Evolutionary conservation across 1,284 basidiomycete genomes (phyloP), one percentile per base, ranked within the genome.

Genomic region (Puccinia polysora): DNA sequence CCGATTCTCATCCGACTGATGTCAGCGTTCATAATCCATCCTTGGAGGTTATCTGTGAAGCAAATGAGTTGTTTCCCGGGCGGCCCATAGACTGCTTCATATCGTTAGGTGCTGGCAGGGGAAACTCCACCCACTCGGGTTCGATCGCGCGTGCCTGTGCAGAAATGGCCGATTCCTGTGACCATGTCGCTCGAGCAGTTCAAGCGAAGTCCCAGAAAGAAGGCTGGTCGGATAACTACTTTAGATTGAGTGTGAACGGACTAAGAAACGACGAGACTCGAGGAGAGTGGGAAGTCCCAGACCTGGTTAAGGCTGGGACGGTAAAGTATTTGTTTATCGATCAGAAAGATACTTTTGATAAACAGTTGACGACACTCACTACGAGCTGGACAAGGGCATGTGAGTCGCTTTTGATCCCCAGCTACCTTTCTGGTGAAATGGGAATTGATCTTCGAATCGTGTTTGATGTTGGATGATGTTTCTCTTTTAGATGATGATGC

Each of bases 101-200:
- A 14, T 65, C 63, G 7, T 23, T 65, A 12, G 63, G 63, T 49
- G 63, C 63, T 18, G 63, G 63, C 1, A 50, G 38, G 12, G 55
- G 55, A 7, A 36, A 15, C 1, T 20, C 15, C 15, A 8, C n/a
- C 28, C 14, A 18, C 12, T 23, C 20, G 32, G 49, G 63, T 18
- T 32, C 28, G 7, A 38, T 65, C 34, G 63, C 25, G 1, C 25
- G 63, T 28, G 63, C 63, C 2, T 65, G 63, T 65, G 43, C 45
- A 20, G 30, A 50, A 32, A 65, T 65, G 1, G 8, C 25, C 8
- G 25, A 65, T 14, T 45, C 63, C 14, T 50, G 47, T 65, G 63
- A 65, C 28, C 30, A 38, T 32, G 47, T 34, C 15, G 43, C 63
- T 5, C n/a, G 34, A 49, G 34, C 18, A 20, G 47, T 65, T 25